Evolutionary conservation across 306 rosid genomes (phyloP).

Genomic region (Citrullus amarus): DNA sequence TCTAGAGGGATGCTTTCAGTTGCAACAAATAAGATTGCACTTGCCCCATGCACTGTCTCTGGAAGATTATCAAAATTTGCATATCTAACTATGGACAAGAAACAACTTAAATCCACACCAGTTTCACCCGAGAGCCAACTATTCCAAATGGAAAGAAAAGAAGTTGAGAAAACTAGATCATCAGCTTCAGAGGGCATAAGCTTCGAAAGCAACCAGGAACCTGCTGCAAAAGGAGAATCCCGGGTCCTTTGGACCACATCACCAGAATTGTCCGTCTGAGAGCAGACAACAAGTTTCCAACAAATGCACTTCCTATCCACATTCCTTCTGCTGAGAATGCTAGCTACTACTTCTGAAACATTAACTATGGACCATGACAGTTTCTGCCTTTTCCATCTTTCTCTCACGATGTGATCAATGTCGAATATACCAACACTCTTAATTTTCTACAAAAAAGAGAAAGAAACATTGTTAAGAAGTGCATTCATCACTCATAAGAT

Average conservation of each 20-base stretch:
- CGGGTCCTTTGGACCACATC: not conserved
- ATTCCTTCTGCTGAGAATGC: constrained; percentile 45
- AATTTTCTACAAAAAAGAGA: constrained; percentile 34
- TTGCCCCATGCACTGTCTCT: constrained; percentile 54
- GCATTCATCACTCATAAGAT: not conserved
- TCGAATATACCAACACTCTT: constrained; percentile 39
- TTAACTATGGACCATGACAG: constrained; percentile 59
- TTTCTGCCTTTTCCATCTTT: constrained; percentile 52
- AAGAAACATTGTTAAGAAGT: not conserved
- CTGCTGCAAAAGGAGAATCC: constrained; percentile 17
- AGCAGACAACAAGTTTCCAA: constrained; percentile 69
- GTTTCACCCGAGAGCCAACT: constrained; percentile 45
- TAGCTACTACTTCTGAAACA: constrained; percentile 58
- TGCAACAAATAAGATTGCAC: constrained; percentile 61
- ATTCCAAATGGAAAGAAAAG: constrained; percentile 71
- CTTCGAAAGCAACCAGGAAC: constrained; percentile 73
- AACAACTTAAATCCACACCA: constrained; percentile 43
- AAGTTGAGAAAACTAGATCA: constrained; percentile 39
- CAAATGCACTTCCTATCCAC: constrained; percentile 52
- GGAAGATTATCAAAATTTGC: constrained; percentile 28
- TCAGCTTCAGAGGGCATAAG: constrained; percentile 38
- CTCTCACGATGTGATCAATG: constrained; percentile 48
- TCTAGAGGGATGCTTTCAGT: constrained; percentile 56
- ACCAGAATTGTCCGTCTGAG: constrained; percentile 3
- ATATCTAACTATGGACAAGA: constrained; percentile 65